Evolutionary conservation across 768 basidiomycete species (phyloP).

Genomic region (Hericium alpestre): DNA sequence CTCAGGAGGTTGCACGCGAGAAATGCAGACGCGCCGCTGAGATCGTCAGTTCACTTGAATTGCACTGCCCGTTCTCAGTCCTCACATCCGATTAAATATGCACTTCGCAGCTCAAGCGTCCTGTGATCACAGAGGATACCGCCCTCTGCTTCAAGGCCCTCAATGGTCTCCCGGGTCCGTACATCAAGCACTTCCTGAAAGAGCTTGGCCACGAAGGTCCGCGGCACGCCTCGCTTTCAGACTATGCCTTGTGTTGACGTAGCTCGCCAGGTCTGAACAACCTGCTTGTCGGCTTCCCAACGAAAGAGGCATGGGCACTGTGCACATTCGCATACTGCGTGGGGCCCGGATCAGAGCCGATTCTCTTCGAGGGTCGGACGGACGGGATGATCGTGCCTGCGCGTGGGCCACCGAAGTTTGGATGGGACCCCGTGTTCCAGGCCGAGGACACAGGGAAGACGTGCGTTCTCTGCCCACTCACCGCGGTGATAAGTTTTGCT

Average conservation of each 20-base stretch:
- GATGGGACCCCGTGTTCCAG: conserved; percentile 87
- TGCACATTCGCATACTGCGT: conserved; percentile 94
- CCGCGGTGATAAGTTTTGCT: background rate
- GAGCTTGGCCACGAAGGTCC: conserved; percentile 75
- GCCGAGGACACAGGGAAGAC: conserved; percentile 68
- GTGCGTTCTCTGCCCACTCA: conserved; percentile 28
- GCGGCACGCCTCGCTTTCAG: conserved; percentile 8
- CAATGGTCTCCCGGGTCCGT: conserved; percentile 88
- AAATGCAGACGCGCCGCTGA: conserved; percentile 85
- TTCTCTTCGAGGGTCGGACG: conserved; percentile 80
- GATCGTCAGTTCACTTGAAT: conserved; percentile 34
- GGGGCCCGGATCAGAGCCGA: conserved; percentile 69
- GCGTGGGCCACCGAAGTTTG: conserved; percentile 68
- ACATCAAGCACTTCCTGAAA: conserved; percentile 88
- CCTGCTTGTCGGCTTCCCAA: conserved; percentile 67
- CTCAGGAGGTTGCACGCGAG: conserved; percentile 76
- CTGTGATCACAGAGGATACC: conserved; percentile 84
- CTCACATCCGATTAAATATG: background rate
- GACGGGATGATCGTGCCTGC: conserved; percentile 85
- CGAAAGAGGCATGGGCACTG: conserved; percentile 74
- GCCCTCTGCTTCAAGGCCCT: conserved; percentile 86
- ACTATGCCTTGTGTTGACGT: no score
- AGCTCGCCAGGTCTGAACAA: conserved; percentile 58
- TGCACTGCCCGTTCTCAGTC: background rate
- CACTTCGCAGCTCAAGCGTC: conserved; percentile 31